phyloP scores from a whole-genome alignment of 495 filamentous ascomycete genomes.

The Aspergillus diversus region DNA sequence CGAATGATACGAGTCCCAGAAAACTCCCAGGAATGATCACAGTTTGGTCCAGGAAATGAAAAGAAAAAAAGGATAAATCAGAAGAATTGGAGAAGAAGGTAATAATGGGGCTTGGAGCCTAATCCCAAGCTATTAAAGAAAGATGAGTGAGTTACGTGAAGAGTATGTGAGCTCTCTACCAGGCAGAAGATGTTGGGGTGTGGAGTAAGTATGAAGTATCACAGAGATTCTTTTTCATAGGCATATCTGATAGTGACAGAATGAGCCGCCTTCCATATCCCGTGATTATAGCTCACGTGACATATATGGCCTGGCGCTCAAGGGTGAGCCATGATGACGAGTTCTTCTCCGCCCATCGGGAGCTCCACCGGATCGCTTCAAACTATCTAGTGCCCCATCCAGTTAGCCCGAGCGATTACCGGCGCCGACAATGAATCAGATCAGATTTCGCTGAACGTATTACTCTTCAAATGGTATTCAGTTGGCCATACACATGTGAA shows the following conservation, averaged over 20 bases:
- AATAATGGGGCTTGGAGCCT: not conserved
- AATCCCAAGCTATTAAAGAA: not conserved
- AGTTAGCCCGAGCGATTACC: not conserved
- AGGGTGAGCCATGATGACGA: not conserved
- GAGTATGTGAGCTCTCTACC: not conserved
- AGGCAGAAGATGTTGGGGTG: not conserved
- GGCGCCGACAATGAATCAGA: not conserved
- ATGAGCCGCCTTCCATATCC: constrained; percentile 3
- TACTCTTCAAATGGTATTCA: not conserved
- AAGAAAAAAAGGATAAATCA: not conserved
- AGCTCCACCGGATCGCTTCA: not conserved
- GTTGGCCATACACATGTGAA: not conserved
- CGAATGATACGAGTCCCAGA: too few species aligned
- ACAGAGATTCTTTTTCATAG: not conserved
- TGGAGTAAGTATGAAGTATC: not conserved
- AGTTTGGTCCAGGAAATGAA: not conserved
- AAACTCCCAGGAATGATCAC: too few species aligned
- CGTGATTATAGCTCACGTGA: constrained; percentile 6
- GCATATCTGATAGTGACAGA: not conserved
- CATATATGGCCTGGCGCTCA: not conserved
- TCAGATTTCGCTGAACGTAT: not conserved
- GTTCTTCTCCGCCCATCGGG: not conserved
- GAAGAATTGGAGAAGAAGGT: not conserved
- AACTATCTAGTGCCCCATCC: not conserved
- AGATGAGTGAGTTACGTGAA: not conserved